Evolutionary conservation across 192 early-diverging fungal genomes (phyloP), one percentile per base, ranked within the genome.

Genomic region (Irineochytrium annulatum): DNA sequence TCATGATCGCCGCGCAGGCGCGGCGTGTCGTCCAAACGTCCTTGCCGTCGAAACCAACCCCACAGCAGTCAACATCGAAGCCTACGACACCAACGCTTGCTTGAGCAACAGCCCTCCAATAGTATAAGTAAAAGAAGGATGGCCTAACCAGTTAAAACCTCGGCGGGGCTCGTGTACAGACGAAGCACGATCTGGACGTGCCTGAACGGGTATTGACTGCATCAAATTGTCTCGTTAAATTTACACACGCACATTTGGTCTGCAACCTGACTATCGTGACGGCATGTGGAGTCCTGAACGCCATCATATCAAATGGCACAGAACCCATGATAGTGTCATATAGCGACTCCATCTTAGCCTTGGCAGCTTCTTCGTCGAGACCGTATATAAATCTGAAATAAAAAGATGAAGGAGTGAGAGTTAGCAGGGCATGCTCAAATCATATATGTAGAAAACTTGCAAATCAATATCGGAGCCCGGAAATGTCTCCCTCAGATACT

Each of bases 381-480:
- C 72, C 72, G 27, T 63, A 74, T 27, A 74, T 77, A 29, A 77
- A 77, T n/a, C n/a, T n/a, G n/a, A n/a, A n/a, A n/a, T n/a, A n/a
- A n/a, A n/a, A n/a, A n/a, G n/a, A n/a, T n/a, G n/a, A n/a, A n/a
- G n/a, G n/a, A n/a, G n/a, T n/a, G n/a, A n/a, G n/a, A n/a, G n/a
- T n/a, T n/a, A n/a, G n/a, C n/a, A n/a, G n/a, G n/a, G n/a, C n/a
- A n/a, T n/a, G n/a, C n/a, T n/a, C n/a, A n/a, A n/a, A n/a, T n/a
- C n/a, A n/a, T n/a, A n/a, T n/a, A n/a, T n/a, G n/a, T n/a, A n/a
- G n/a, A n/a, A n/a, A n/a, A n/a, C n/a, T n/a, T n/a, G n/a, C 5
- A 74, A 32, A 53, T 74, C 72, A n/a, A 74, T 70, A 35, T 74
- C 72, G 20, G 56, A 60, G 1, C 39, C 49, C 5, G 68, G 59